Base-by-base conservation (phyloP, 2,329 filamentous ascomycete species). In the Aureobasidium sp. region DNA sequence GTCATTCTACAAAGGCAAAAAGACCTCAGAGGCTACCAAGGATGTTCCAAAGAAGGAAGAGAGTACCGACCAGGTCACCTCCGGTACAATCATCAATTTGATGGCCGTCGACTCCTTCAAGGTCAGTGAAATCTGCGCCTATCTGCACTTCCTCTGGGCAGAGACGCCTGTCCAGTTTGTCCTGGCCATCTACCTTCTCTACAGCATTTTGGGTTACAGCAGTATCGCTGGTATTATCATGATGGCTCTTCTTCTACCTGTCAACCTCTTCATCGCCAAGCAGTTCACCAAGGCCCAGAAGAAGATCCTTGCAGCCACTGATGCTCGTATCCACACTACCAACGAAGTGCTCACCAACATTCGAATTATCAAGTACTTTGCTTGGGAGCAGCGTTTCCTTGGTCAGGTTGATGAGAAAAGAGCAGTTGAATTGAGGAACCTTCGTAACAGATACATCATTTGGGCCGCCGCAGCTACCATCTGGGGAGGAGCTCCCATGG, bases 21-120 rank as follows among this genome's bases (percentile, higher is more conserved):
- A 85, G 71, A 82, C 82, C 69, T 75, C 74, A 2, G 73, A 81
- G 63, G 78, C 63, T 5, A 67, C 79, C 64, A 75, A 79, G 62
- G 69, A 76, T 36, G 71, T 74, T 42, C 63, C 67, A 17, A 67
- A 70, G 29, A 69, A 70, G 53, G 65, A 70, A 0, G 68, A 69
- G 15, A 72, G 73, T 17, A 67, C 73, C 36, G 87, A 91, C 65
- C 91, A 96, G 76, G 93, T 91, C 42, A 97, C 94, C 64, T 82
- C 95, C 56, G 94, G 95, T 65, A 96, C 94, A n/a, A 97, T 99
- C 70, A 99, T 99, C 79, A 99, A 97, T 74, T 81, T 99, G 67
- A 99, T 99, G 94, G 95, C 94, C 12, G 95, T 99, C 44, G 95
- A 99, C 78, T 97, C 93, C 52, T 97, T 97, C 84, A 99, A 99